Percentiles rank a stretch among this genome's conserved stretches.
These are phyloP conservation scores for Porodaedalea pini DNA, from an alignment of 1,284 basidiomycete species.

Conservation along the genomic window DNA sequence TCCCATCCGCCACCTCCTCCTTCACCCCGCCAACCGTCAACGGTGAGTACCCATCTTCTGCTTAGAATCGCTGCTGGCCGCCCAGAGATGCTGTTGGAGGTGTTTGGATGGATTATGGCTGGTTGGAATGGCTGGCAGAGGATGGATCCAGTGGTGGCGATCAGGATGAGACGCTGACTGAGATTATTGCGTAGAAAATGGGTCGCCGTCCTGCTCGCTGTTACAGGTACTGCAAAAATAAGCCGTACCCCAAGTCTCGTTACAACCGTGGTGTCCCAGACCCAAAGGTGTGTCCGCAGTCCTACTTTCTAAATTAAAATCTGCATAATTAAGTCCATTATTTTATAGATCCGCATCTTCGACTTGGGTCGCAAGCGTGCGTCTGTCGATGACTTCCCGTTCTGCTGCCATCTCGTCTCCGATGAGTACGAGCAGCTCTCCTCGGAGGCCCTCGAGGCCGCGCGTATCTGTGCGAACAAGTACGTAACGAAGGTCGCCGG, in stretches of 20 bases:
- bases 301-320: background rate
- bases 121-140: slow-evolving; percentile 3
- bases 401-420: slow-evolving; percentile 94
- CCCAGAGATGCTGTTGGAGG: background rate
- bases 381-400: slow-evolving; percentile 95
- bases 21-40: background rate
- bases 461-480: slow-evolving; percentile 99
- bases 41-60: background rate
- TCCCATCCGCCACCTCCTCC: background rate
- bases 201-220: slow-evolving; percentile 95
- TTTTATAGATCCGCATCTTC: slow-evolving; percentile 81
- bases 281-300: slow-evolving; percentile 59
- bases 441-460: slow-evolving; percentile 95
- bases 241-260: slow-evolving; percentile 90
- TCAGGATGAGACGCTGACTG: slow-evolving; percentile 8
- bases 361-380: slow-evolving; percentile 96
- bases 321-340: background rate
- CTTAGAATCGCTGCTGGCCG: background rate
- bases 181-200: slow-evolving; percentile 47
- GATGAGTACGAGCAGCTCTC: slow-evolving; percentile 99
- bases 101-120: slow-evolving; percentile 5
- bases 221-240: slow-evolving; percentile 99
- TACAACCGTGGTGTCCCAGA: slow-evolving; percentile 99
- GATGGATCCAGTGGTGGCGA: background rate
- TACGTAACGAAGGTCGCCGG: slow-evolving; percentile 98